These are phyloP conservation scores for Hericium rajendrae DNA, from an alignment of 768 basidiomycete species.

Conservation along the genomic window DNA sequence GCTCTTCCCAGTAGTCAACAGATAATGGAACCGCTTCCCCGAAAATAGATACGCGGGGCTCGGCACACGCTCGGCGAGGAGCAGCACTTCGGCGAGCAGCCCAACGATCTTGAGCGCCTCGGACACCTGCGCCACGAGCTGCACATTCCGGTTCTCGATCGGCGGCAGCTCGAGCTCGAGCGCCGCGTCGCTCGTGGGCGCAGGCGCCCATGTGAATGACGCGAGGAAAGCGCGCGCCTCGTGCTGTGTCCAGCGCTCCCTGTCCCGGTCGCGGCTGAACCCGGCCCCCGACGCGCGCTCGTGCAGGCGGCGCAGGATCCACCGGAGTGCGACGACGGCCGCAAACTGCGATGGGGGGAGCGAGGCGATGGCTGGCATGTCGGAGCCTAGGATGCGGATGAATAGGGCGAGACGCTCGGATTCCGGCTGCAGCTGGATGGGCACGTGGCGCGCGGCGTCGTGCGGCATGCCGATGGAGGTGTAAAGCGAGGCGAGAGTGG, in stretches of 20 bases:
- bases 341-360: conserved; percentile 39
- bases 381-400: conserved; percentile 46
- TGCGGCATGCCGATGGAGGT: conserved; percentile 17
- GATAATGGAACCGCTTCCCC: conserved; percentile 47
- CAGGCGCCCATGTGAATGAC: conserved; percentile 27
- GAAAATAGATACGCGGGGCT: conserved; percentile 43
- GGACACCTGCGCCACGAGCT: conserved; percentile 56
- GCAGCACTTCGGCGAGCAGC: conserved; percentile 50
- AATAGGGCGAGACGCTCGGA: conserved; percentile 47
- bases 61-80: conserved; percentile 41
- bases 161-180: conserved; percentile 22
- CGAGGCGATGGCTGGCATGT: conserved; percentile 34
- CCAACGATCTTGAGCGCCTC: conserved; percentile 51
- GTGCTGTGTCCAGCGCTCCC: conserved; percentile 57
- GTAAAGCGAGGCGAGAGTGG: conserved; percentile 38
- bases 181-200: conserved; percentile 1
- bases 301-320: conserved; percentile 45
- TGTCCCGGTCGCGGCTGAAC: conserved; percentile 46
- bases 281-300: conserved; percentile 39
- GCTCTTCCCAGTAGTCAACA: conserved; percentile 28
- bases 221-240: conserved; percentile 56
- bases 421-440: conserved; percentile 39
- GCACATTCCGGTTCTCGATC: conserved; percentile 51
- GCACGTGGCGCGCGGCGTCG: conserved; percentile 19
- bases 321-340: conserved; percentile 50